A percentile compares a stretch with the other conserved stretches of the same genome.
Conservation (phyloP, 2,329 filamentous ascomycete species). For the Periglandula ipomoeae region DNA sequence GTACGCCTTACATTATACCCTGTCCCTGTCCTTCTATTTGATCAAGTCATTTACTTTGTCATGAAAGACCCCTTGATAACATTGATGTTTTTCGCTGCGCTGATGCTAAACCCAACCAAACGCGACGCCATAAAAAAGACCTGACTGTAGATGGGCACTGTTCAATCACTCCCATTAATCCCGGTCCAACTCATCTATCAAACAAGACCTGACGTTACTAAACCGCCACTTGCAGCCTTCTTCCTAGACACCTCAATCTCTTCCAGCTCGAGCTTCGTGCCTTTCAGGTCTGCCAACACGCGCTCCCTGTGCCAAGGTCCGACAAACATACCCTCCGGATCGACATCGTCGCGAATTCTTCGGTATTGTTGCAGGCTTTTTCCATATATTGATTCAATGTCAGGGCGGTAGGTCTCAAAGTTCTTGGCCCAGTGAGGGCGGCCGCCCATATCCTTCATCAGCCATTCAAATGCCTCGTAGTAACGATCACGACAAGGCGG, state of each 20-base stretch:
- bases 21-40: too few relatives aligned
- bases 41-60: too few relatives aligned
- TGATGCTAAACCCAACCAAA: background rate
- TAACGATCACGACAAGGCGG: constrained; percentile 69
- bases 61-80: too few relatives aligned
- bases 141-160: background rate
- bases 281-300: constrained; percentile 34
- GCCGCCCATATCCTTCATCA: constrained; percentile 79
- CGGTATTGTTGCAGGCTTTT: constrained; percentile 58
- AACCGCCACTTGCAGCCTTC: constrained; percentile 16
- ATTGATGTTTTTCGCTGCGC: background rate
- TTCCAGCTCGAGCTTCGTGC: constrained; percentile 24
- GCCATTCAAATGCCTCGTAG: constrained; percentile 83
- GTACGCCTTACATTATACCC: too few relatives aligned
- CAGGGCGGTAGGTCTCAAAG: constrained; percentile 52
- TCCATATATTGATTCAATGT: constrained; percentile 62
- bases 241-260: constrained; percentile 24
- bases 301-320: constrained; percentile 80
- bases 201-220: constrained; percentile 13
- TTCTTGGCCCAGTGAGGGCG: constrained; percentile 93
- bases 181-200: background rate
- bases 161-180: background rate
- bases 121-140: too few relatives aligned
- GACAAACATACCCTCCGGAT: constrained; percentile 79
- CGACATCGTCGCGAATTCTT: constrained; percentile 57